Base-by-base conservation (phyloP, 148 eudicot species). In the Nepenthes mirabilis region DNA sequence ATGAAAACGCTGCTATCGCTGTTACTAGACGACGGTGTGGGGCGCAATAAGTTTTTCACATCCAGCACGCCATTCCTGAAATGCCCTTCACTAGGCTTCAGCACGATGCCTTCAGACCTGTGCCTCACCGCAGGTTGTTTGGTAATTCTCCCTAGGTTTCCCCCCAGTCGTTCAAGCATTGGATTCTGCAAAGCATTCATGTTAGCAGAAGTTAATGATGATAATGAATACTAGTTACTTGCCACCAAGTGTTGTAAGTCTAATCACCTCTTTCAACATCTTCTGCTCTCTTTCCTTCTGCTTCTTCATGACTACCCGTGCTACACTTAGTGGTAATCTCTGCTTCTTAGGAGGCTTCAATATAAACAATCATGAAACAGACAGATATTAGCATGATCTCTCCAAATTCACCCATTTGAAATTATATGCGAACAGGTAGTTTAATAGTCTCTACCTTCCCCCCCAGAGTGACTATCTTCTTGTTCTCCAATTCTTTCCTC, bases 61-160 rank as follows among this genome's bases (percentile, higher is more conserved):
- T 91, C 81, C 51, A 91, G 83, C 48, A 87, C 71, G 37, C 97
- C 95, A 43, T 87, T 87, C 67, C 76, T 79, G 76, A 91, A 91
- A 64, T 51, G 43, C 6, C 97, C 97, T 72, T 59, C 83, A 33
- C 84, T 81, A 62, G 95, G 68, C 83, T 58, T 87, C 74, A 91
- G 72, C 62, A 81, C 84, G 34, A 71, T 69, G 52, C 75, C 70
- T 68, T 82, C 89, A 9, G 70, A 81, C 68, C 47, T 80, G 48
- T 77, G 81, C 68, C 64, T 79, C 62, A 74, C 82, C 33, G 64
- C 51, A 14, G 35, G 70, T 57, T 35, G 71, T 65, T 74, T 83
- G 14, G 62, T 14, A 52, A 56, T 72, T 32, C 57, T 66, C 11
- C 71, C 73, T 23, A 23, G 0, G 43, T 14, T 57, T 40, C 59